Evolutionary conservation across 2,329 filamentous ascomycete species (phyloP).

Genomic region (Corynespora cassiicola): DNA sequence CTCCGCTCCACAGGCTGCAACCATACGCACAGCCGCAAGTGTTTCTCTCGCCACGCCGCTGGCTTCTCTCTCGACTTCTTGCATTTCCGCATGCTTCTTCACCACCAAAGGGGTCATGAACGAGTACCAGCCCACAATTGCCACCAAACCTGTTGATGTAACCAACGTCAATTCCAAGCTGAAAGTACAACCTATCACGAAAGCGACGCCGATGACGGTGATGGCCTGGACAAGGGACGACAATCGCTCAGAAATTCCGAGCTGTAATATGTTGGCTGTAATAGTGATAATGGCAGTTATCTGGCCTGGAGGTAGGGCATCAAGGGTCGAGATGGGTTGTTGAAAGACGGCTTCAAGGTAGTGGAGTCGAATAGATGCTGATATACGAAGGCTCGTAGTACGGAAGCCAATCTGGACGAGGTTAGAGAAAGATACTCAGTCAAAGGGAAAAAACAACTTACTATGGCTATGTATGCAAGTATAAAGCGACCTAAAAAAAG

Average conservation of each 20-base stretch:
- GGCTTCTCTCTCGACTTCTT: constrained; percentile 13
- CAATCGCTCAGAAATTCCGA: constrained; percentile 57
- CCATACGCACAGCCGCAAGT: constrained; percentile 17
- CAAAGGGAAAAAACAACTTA: constrained; percentile 8
- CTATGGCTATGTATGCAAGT: constrained; percentile 42
- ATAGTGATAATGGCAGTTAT: constrained; percentile 56
- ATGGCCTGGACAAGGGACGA: constrained; percentile 51
- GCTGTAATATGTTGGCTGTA: constrained; percentile 56
- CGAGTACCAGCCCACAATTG: constrained; percentile 15
- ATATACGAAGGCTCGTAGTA: constrained; percentile 58
- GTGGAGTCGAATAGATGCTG: constrained; percentile 56
- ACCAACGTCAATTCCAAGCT: constrained; percentile 57
- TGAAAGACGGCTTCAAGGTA: constrained; percentile 58
- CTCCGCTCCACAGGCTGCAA: constrained; percentile 21
- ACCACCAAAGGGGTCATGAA: constrained; percentile 16
- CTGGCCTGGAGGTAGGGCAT: constrained; percentile 52
- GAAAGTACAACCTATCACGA: constrained; percentile 54
- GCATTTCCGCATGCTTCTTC: constrained; percentile 9
- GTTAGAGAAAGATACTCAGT: constrained; percentile 4
- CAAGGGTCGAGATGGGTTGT: constrained; percentile 58
- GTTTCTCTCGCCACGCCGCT: constrained; percentile 17
- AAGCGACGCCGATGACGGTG: constrained; percentile 49
- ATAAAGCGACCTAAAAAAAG: constrained; percentile 45
- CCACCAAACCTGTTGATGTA: constrained; percentile 37
- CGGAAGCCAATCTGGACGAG: constrained; percentile 53